Conservation (phyloP, 306 rosid genomes). For the Sindora glabra region DNA sequence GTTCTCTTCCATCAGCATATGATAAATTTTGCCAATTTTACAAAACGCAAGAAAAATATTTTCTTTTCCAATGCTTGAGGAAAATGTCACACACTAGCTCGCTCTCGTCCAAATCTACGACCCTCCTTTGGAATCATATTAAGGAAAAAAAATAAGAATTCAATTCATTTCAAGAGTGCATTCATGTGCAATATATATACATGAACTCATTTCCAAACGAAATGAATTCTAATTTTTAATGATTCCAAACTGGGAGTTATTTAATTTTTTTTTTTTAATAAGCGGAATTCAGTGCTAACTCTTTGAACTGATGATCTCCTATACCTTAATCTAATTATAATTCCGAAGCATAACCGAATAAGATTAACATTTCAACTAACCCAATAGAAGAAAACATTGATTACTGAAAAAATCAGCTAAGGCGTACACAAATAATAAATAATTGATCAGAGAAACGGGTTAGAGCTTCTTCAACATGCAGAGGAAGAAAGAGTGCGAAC, state of each 20-base stretch:
- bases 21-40: neutral
- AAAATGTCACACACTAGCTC: neutral
- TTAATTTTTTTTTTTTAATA: too few species aligned
- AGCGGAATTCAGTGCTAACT: too few species aligned
- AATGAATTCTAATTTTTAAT: neutral
- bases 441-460: neutral
- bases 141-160: too few species aligned
- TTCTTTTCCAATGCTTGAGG: neutral
- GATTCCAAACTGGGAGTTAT: neutral
- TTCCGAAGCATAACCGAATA: neutral
- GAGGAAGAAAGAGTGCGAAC: conserved; percentile 23
- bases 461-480: neutral
- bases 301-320: neutral
- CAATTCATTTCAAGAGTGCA: too few species aligned
- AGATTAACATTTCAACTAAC: neutral
- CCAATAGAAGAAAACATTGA: neutral
- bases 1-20: too few species aligned
- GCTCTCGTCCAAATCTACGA: neutral
- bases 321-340: neutral
- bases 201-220: too few species aligned
- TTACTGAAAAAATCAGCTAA: neutral
- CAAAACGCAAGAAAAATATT: neutral
- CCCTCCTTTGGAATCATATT: too few species aligned
- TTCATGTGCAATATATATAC: too few species aligned
- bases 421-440: neutral